Base-by-base conservation (phyloP, 257 asterid genomes). In the Dorcoceras hygrometricum region DNA sequence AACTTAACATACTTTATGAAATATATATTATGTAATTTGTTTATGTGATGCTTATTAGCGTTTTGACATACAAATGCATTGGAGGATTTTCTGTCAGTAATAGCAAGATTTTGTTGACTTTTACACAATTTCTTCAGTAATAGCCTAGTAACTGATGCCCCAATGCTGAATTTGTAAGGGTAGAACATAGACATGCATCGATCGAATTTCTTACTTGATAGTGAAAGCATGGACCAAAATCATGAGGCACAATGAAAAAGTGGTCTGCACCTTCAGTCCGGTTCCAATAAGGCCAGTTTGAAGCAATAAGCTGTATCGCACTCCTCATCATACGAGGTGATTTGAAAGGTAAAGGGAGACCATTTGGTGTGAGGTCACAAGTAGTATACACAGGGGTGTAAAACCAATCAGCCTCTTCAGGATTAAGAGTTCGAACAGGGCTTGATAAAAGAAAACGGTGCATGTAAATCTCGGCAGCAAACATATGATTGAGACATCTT, bases 251-350 rank as follows among this genome's bases (percentile, higher is more conserved):
- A 2, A 91, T 87, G 71, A 91, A 89, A 82, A 91, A 87, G 79
- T 91, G 96, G 84, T 91, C 98, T 23, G 98, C 95, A 24, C 98
- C 98, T 73, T 89, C 96, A 26, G 95, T 87, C 69, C 90, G 79
- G 57, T 91, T 91, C 98, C 98, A 91, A 69, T 83, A 89, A 16
- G 98, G 96, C 95, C 95, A 89, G 71, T 81, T 89, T 65, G 96
- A 89, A 51, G 98, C 78, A 59, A 91, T 85, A 29, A 91, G 87
- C 73, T 87, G 95, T 71, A 91, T 83, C 23, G 96, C 98, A 74
- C 95, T 89, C 77, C 96, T 82, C 96, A 91, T 91, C 94, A 91
- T 84, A 23, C 95, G 90, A 7, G 96, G 98, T 8, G 98, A 89
- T 72, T 85, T 89, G 78, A 84, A 84, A 51, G 96, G 95, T 50